Evolutionary conservation across 176 grass and related monocot species (phyloP), one percentile per base, ranked within the genome.

Genomic region (Elaeis guineensis): DNA sequence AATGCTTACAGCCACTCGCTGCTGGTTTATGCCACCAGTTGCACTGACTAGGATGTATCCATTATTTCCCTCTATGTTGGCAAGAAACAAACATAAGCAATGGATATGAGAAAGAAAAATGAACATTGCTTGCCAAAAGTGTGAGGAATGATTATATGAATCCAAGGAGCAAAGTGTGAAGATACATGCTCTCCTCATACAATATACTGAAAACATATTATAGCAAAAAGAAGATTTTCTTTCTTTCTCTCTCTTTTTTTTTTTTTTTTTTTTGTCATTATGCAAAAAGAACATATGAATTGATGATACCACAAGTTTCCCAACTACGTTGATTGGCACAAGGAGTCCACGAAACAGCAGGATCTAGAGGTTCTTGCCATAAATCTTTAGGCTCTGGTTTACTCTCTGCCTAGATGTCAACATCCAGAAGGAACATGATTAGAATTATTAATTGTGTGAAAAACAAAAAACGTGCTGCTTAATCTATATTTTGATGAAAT

Each of bases 21-120:
- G 87, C 70, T 97, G 93, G 62, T 97, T 97, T 78, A 97, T 97
- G 51, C 93, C 93, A 69, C 93, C 93, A 83, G 91, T 97, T 60
- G 87, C 87, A 76, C 87, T 92, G 39, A 97, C 80, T 78, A 91
- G 65, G 72, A 92, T 91, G 71, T 92, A 92, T 54, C 93, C 84
- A 55, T 83, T 91, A 28, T 26, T 72, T 50, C 70, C 78, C 54
- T 79, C 92, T 97, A 74, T 30, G 78, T 25, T 80, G 57, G 54
- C 21, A 66, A 57, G 18, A 59, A 64, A 17, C 54, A 74, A 61
- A 49, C 48, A 54, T n/a, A 44, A 17, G 30, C 20, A 50, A 55
- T 12, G 9, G 9, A 44, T 44, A 54, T 28, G 18, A 21, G 18
- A 48, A 63, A 50, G 23, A 20, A 59, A 4, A 19, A 57, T 2